A percentile compares a stretch with the other conserved stretches of the same genome.
Conservation (phyloP, 192 early-diverging fungal genomes). For the Diversispora epigaea region DNA sequence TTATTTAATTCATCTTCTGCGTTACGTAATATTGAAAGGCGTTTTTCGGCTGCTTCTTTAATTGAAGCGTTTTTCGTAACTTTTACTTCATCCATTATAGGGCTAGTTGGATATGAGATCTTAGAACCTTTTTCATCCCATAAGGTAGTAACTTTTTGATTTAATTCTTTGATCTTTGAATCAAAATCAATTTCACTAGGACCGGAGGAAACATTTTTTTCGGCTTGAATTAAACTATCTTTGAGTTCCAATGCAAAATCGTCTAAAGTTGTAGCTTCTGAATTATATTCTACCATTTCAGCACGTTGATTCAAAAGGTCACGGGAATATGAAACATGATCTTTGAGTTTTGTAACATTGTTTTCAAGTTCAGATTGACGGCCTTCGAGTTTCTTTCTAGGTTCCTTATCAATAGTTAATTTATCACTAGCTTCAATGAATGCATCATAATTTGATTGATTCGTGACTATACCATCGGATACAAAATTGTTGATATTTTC, state of each 20-base stretch:
- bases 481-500: constrained; percentile 8
- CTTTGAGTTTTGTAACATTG: constrained; percentile 11
- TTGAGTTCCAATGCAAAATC: background rate
- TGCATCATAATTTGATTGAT: constrained; percentile 13
- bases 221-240: constrained; percentile 12
- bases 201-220: constrained; percentile 13
- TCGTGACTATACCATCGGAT: background rate
- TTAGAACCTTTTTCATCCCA: constrained; percentile 24
- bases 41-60: constrained; percentile 10
- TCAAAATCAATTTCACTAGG: constrained; percentile 28
- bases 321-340: constrained; percentile 6
- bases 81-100: constrained; percentile 16
- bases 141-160: background rate
- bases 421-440: constrained; percentile 26
- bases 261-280: constrained; percentile 13
- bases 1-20: constrained; percentile 3
- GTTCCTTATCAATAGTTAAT: constrained; percentile 6
- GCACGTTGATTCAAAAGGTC: constrained; percentile 15
- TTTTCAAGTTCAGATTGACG: constrained; percentile 27
- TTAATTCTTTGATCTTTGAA: constrained; percentile 19
- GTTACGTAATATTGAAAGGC: background rate
- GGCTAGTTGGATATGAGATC: constrained; percentile 16
- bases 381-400: constrained; percentile 2
- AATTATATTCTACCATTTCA: constrained; percentile 16
- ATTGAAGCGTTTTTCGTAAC: constrained; percentile 7